Evolutionary conservation across 2,329 filamentous ascomycete species (phyloP), one percentile per base, ranked within the genome.

Genomic region (Microascus cirrosus): DNA sequence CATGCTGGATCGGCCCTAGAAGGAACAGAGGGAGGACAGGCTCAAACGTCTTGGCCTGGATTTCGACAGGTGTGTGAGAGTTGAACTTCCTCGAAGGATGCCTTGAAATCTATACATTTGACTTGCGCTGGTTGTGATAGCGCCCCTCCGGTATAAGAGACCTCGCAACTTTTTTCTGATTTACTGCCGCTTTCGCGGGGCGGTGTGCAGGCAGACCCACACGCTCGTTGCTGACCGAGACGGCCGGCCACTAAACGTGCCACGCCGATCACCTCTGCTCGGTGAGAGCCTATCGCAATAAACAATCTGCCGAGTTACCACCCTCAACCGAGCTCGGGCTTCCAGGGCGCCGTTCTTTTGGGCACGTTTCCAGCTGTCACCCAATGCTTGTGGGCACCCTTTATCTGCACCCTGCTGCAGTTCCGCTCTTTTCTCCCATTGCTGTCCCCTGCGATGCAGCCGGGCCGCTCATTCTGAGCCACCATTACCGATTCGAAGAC

Each of bases 1-100:
- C 66, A 74, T 71, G 39, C 32, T 34, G 13, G 4, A 15, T 34
- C 12, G 48, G 22, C 13, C 39, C 13, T 45, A 4, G 8, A 45
- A 45, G 15, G 39, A 45, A 18, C 18, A 4, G 28, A 32, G 8
- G 15, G 39, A 45, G 13, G 39, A 45, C n/a, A n/a, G n/a, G n/a
- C n/a, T n/a, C n/a, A 45, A 45, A 45, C 3, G 39, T n/a, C 15
- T 2, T n/a, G 39, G 8, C n/a, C 13, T n/a, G 15, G 39, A 7
- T 18, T 45, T 45, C 13, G 15, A 18, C 13, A 7, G 39, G 39
- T 45, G 28, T 18, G 13, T 45, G 13, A 2, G 13, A 18, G 15
- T 15, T n/a, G 39, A 45, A 6, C 15, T n/a, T 45, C n/a, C 39
- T 15, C 39, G 15, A 45, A n/a, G 7, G 13, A 15, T 18, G 39